Conservation (phyloP, 2,329 filamentous ascomycete species). For the Metarhizium robertsii region DNA sequence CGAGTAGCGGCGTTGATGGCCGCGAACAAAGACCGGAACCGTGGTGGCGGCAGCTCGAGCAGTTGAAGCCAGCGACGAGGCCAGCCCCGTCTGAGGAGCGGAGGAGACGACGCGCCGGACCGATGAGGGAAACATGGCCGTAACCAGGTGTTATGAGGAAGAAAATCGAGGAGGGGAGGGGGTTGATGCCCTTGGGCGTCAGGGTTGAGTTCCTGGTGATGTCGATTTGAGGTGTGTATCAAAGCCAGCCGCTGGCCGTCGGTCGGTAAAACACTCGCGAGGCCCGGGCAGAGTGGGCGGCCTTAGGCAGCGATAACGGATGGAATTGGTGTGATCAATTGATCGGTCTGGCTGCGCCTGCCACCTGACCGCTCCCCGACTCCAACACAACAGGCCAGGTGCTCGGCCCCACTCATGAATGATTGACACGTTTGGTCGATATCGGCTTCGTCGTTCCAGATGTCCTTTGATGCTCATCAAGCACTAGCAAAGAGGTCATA, state of each 20-base stretch:
- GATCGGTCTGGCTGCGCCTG: neutral
- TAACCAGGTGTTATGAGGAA: constrained; percentile 13
- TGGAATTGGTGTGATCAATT: neutral
- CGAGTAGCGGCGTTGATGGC: constrained; percentile 46
- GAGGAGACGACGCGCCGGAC: constrained; percentile 44
- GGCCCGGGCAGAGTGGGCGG: constrained; percentile 11
- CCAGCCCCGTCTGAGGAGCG: constrained; percentile 33
- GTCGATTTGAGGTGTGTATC: constrained; percentile 16
- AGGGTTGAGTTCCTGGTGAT: constrained; percentile 23
- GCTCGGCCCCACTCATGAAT: neutral
- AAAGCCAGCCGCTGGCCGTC: constrained; percentile 27
- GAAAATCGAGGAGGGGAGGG: constrained; percentile 9
- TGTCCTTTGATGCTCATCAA: no score
- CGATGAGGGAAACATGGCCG: constrained; percentile 44
- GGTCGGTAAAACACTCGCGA: constrained; percentile 9
- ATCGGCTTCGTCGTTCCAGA: no score
- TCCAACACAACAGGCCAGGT: neutral
- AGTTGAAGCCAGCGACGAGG: constrained; percentile 32
- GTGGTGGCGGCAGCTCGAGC: constrained; percentile 28
- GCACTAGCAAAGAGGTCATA: neutral
- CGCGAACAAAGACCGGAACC: constrained; percentile 25
- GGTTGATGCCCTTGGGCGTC: constrained; percentile 12
- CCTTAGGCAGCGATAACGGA: constrained; percentile 27
- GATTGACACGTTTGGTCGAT: neutral
- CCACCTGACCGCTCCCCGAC: neutral